Evolutionary conservation across 805 yeast genomes (phyloP).

Genomic region (Schizosaccharomyces pombe): ASM294v3 CU329670.1:5511501-5512000

Average conservation of each 20-base stretch:
- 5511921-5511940: slow-evolving; percentile 27
- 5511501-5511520: slow-evolving; percentile 21
- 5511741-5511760: slow-evolving; percentile 16
- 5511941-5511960: slow-evolving; percentile 28
- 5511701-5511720: slow-evolving; percentile 28
- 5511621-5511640: slow-evolving; percentile 26
- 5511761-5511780: slow-evolving; percentile 19
- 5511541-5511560: slow-evolving; percentile 26
- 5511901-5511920: slow-evolving; percentile 28
- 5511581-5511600: slow-evolving; percentile 32
- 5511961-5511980: slow-evolving; percentile 29
- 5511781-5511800: slow-evolving; percentile 17
- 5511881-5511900: slow-evolving; percentile 26
- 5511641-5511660: slow-evolving; percentile 25
- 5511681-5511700: slow-evolving; percentile 34
- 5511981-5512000: slow-evolving; percentile 29
- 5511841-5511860: slow-evolving; percentile 21
- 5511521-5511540: slow-evolving; percentile 21
- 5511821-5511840: slow-evolving; percentile 8
- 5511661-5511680: slow-evolving; percentile 27
- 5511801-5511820: slow-evolving; percentile 24
- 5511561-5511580: slow-evolving; percentile 33
- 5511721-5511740: slow-evolving; percentile 27
- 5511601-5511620: slow-evolving; percentile 28
- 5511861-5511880: slow-evolving; percentile 23